phyloP scores from a whole-genome alignment of 805 yeast species.

The Wickerhamia fluorescens region DNA sequence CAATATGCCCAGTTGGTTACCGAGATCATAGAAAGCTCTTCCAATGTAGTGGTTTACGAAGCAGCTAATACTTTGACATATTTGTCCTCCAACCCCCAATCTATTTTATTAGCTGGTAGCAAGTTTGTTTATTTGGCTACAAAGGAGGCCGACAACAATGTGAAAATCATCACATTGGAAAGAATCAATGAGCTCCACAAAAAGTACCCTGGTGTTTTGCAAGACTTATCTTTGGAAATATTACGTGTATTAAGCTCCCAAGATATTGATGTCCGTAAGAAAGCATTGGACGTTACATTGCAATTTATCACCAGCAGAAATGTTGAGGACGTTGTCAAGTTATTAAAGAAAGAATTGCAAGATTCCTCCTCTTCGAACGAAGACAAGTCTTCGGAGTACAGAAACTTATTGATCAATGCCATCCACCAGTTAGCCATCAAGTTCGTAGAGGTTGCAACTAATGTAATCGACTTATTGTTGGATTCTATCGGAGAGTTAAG shows the following conservation, averaged over 20 bases:
- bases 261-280: conserved; percentile 83
- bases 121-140: conserved; percentile 84
- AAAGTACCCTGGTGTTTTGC: conserved; percentile 74
- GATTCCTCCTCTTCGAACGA: conserved; percentile 63
- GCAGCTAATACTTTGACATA: conserved; percentile 75
- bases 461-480: conserved; percentile 79
- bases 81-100: conserved; percentile 54
- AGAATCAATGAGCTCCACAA: conserved; percentile 71
- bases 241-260: conserved; percentile 81
- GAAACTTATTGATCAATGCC: conserved; percentile 81
- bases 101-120: conserved; percentile 71
- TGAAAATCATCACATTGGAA: conserved; percentile 86
- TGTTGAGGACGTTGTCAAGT: conserved; percentile 87
- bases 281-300: conserved; percentile 80
- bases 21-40: conserved; percentile 64
- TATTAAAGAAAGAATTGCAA: conserved; percentile 85
- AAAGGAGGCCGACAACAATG: conserved; percentile 91
- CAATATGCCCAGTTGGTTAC: conserved; percentile 68
- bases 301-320: conserved; percentile 77
- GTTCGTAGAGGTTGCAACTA: conserved; percentile 86
- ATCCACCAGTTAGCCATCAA: conserved; percentile 84
- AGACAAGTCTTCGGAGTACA: conserved; percentile 78
- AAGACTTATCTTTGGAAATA: conserved; percentile 78
- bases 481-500: conserved; percentile 83
- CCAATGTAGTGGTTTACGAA: conserved; percentile 77